Base-by-base conservation (phyloP, 495 filamentous ascomycete genomes). In the Penicillium angulare region DNA sequence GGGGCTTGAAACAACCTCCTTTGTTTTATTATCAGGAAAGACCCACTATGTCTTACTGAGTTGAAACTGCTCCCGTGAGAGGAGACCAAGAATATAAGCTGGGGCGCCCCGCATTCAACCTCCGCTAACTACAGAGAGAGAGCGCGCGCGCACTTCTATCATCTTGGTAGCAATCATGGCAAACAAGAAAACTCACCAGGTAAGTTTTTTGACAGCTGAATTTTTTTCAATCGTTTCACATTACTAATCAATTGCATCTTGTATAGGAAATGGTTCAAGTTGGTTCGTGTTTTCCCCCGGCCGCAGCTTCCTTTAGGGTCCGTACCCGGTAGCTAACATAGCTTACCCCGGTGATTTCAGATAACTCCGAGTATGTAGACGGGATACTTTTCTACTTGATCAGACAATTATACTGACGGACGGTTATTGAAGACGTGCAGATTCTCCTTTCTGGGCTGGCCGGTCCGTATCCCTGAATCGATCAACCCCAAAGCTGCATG, bases 211-310 rank as follows among this genome's bases (percentile, higher is more conserved):
- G 7, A 10, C 5, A 2, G 10, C 15, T 22, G 16, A 33, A 21
- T 6, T 35, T 2, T 34, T 31, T 8, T 3, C 8, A n/a, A 46
- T 33, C 1, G 16, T 7, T 2, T 33, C 23, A 38, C 20, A 15
- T 29, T 20, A 39, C 36, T 54, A 40, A 55, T 73, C 31, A 70
- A 51, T 26, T 47, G 34, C n/a, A n/a, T n/a, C n/a, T n/a, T 45
- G 17, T 8, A 39, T 65, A 97, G 92, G 92, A 98, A 82, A 98
- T 98, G 93, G 89, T 96, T 55, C 92, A 98, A 86, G 90, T 98
- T 79, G 93, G 93, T 97, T 83, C 79, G 84, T 86, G 73, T 65
- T 61, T 63, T n/a, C n/a, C 52, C 56, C 52, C 64, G 53, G 40
- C 21, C 38, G 13, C 60, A 56, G 44, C 42, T 61, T 47, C 50